Evolutionary conservation across 805 yeast genomes (phyloP).

Genomic region (Sugiyamaella qingdaonensis): DNA sequence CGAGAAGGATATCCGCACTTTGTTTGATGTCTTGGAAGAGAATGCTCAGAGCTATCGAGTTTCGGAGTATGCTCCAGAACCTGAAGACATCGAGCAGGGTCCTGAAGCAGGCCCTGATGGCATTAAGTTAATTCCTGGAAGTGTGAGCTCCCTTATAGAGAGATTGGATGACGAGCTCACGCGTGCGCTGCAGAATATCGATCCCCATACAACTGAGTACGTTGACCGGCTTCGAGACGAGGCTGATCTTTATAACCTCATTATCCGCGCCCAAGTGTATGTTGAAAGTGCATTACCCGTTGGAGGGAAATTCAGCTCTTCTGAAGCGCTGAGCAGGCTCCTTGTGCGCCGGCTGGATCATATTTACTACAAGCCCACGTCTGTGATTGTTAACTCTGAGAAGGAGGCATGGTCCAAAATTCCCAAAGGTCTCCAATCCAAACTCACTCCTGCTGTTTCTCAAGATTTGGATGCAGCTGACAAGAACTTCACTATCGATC

Average conservation of each 20-base stretch:
- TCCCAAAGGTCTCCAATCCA: conserved; percentile 28
- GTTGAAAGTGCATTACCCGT: conserved; percentile 54
- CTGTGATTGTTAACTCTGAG: conserved; percentile 67
- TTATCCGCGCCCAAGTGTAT: conserved; percentile 83
- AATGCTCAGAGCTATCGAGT: conserved; percentile 58
- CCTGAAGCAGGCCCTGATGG: conserved; percentile 64
- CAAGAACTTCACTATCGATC: conserved; percentile 42
- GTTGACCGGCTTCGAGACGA: conserved; percentile 88
- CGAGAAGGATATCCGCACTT: conserved; percentile 53
- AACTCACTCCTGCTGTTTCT: conserved; percentile 34
- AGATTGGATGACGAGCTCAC: conserved; percentile 93
- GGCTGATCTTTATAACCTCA: conserved; percentile 62
- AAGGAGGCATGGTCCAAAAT: conserved; percentile 65
- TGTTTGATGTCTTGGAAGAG: conserved; percentile 66
- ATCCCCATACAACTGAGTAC: conserved; percentile 94
- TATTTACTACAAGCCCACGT: conserved; percentile 84
- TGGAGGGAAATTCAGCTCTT: conserved; percentile 14
- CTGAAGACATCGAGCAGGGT: conserved; percentile 60
- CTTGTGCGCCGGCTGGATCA: conserved; percentile 84
- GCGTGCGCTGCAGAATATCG: conserved; percentile 79
- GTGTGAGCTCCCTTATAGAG: conserved; percentile 81
- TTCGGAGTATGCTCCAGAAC: conserved; percentile 77
- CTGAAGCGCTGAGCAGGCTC: conserved; percentile 55
- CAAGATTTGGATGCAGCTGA: conserved; percentile 31
- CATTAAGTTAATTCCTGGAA: conserved; percentile 71